A percentile compares a stretch with the other conserved stretches of the same genome.
Conservation (phyloP, 257 asterid genomes). For the Primulina eburnea region DNA sequence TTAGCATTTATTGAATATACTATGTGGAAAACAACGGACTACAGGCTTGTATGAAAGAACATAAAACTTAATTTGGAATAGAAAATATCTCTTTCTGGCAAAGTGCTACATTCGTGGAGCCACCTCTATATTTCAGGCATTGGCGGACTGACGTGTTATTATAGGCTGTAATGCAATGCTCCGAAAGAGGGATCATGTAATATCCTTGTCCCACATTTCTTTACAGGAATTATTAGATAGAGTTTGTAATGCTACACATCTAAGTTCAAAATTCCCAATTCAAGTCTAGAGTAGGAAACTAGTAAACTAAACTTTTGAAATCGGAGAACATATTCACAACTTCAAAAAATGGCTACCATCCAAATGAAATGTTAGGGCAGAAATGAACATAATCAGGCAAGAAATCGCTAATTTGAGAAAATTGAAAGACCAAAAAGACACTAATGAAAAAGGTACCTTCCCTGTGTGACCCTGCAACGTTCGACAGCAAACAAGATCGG, state of each 20-base stretch:
- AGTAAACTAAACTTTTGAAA: neutral
- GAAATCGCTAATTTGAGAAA: neutral
- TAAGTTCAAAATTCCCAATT: neutral
- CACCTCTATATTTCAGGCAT: neutral
- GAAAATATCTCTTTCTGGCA: neutral
- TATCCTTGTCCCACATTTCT: neutral
- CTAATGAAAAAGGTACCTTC: constrained; percentile 45
- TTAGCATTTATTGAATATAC: neutral
- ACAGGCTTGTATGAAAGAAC: neutral
- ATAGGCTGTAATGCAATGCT: neutral
- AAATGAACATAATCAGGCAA: neutral
- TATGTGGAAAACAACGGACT: neutral
- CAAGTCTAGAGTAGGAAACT: neutral
- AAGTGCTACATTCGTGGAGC: neutral
- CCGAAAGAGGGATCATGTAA: neutral
- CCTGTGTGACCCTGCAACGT: constrained; percentile 96
- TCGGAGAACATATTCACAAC: neutral
- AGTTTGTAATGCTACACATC: neutral
- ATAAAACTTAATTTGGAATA: too few species aligned
- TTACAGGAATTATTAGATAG: neutral
- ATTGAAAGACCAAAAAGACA: constrained; percentile 1
- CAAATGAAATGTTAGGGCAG: neutral
- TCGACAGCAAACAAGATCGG: constrained; percentile 97
- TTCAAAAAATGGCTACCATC: neutral
- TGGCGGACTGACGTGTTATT: neutral